phyloP scores from a whole-genome alignment of 768 basidiomycete species.

The Termitomyces sp. region DNA sequence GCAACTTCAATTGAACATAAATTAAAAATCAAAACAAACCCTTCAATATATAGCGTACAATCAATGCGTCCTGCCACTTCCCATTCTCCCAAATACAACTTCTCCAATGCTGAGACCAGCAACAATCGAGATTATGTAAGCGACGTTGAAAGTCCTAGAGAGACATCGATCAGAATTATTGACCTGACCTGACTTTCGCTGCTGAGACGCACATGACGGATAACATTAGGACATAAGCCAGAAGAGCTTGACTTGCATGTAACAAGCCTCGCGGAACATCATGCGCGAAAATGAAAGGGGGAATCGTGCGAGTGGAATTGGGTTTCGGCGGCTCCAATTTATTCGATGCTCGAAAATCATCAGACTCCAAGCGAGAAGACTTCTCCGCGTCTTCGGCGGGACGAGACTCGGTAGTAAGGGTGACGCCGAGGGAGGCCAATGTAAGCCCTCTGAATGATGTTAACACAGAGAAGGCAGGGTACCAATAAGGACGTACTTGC shows the following conservation, averaged over 20 bases:
- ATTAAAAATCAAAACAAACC: not conserved
- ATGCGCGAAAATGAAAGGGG: conserved; percentile 62
- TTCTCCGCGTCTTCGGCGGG: conserved; percentile 3
- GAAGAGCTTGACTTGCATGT: conserved; percentile 53
- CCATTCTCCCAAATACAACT: conserved; percentile 58
- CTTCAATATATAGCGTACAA: not conserved
- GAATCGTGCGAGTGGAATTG: conserved; percentile 27
- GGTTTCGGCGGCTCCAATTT: not conserved
- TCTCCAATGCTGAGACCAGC: conserved; percentile 74
- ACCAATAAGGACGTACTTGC: conserved; percentile 35
- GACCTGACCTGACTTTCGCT: not conserved
- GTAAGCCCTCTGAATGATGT: conserved; percentile 10
- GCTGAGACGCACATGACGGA: conserved; percentile 62
- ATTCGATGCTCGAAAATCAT: not conserved
- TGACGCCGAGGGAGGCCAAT: not conserved
- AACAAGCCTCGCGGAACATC: conserved; percentile 70
- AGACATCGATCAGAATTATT: not conserved
- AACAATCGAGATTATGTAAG: conserved; percentile 69
- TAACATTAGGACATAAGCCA: conserved; percentile 75
- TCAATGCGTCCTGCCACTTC: conserved; percentile 15
- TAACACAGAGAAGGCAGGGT: not conserved
- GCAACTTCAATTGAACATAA: not conserved
- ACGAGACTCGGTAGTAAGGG: not conserved
- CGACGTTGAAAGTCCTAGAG: conserved; percentile 79
- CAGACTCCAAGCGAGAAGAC: not conserved